Percentiles rank a stretch among this genome's conserved stretches.
phyloP scores from a whole-genome alignment of 192 early-diverging fungal genomes.

The Podila minutissima region DNA sequence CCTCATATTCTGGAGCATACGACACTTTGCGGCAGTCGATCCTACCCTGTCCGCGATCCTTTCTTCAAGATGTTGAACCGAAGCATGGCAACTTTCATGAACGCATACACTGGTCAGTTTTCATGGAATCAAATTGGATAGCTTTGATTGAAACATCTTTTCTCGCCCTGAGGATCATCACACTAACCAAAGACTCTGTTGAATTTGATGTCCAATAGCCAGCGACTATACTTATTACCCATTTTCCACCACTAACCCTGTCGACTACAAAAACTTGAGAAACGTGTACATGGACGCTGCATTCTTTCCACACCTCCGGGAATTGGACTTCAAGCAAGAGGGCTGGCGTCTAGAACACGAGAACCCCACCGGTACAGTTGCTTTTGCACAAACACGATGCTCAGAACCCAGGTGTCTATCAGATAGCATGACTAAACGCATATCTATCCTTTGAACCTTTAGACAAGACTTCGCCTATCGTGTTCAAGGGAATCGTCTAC shows the following conservation, averaged over 20 bases:
- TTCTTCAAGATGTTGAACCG: slow-evolving; percentile 99
- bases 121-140: not conserved
- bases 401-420: too few species aligned
- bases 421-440: too few species aligned
- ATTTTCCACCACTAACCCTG: slow-evolving; percentile 89
- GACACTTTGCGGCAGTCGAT: slow-evolving; percentile 87
- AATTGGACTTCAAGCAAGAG: slow-evolving; percentile 92
- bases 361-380: slow-evolving; percentile 60
- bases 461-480: slow-evolving; percentile 72
- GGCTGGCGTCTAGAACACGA: slow-evolving; percentile 94
- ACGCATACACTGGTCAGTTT: slow-evolving; percentile 84
- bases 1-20: slow-evolving; percentile 96
- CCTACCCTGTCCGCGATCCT: slow-evolving; percentile 95
- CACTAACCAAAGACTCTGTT: not conserved
- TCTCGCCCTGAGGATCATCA: too few species aligned
- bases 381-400: not conserved
- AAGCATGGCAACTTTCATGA: slow-evolving; percentile 97
- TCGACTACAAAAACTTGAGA: slow-evolving; percentile 92
- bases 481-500: slow-evolving; percentile 96
- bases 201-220: slow-evolving; percentile 51
- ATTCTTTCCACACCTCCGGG: slow-evolving; percentile 81
- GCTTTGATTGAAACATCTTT: too few species aligned
- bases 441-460: not conserved
- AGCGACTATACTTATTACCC: slow-evolving; percentile 93
- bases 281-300: slow-evolving; percentile 93